These are phyloP conservation scores for Thalia dealbata DNA, from an alignment of 176 grass and related monocot species.

Conservation along the genomic window DNA sequence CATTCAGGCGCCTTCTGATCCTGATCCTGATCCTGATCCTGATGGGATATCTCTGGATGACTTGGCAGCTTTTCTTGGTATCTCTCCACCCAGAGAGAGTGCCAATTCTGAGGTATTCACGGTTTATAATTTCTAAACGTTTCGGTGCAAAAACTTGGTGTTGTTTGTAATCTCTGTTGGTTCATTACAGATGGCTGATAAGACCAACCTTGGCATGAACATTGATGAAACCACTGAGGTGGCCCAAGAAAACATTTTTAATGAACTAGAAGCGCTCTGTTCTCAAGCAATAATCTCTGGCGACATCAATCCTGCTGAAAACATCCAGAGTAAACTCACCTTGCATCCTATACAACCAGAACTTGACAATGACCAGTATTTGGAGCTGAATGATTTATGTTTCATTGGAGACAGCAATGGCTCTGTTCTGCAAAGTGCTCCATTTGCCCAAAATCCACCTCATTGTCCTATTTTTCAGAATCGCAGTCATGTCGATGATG, in stretches of 20 bases:
- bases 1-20: constrained; percentile 13
- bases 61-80: constrained; percentile 30
- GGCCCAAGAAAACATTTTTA: constrained; percentile 39
- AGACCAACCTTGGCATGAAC: constrained; percentile 20
- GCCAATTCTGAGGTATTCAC: neutral
- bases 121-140: neutral
- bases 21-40: constrained; percentile 14
- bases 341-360: constrained; percentile 16
- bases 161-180: constrained; percentile 11
- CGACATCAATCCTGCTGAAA: constrained; percentile 1
- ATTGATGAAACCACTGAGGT: constrained; percentile 11
- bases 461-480: neutral
- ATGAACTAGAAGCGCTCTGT: constrained; percentile 21
- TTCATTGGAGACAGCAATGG: constrained; percentile 11
- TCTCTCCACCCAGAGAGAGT: constrained; percentile 10
- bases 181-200: constrained; percentile 29
- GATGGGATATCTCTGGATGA: constrained; percentile 44
- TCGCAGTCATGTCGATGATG: neutral
- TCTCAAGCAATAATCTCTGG: neutral
- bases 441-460: neutral
- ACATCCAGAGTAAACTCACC: neutral
- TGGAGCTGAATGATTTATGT: constrained; percentile 50
- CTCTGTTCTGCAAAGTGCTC: neutral
- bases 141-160: neutral
- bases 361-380: constrained; percentile 31